Conservation (phyloP, 345 rosid species). For the Euphorbia pulcherrima region DNA sequence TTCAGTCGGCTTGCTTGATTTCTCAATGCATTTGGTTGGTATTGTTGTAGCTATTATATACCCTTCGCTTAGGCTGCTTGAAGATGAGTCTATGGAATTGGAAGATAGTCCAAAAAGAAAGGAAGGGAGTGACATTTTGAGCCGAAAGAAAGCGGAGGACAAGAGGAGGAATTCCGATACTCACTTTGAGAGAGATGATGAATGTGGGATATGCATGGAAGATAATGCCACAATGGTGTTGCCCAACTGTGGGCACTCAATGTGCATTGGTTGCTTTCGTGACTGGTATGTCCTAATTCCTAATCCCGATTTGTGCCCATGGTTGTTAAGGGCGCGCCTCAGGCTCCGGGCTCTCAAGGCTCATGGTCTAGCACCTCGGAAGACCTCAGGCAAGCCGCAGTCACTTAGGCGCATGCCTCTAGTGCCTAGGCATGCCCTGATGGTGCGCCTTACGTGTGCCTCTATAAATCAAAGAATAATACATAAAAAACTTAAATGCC, state of each 20-base stretch:
- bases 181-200: conserved; percentile 48
- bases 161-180: conserved; percentile 23
- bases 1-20: not conserved
- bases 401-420: no score
- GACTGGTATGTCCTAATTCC: conserved; percentile 49
- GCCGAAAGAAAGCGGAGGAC: conserved; percentile 31
- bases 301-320: no score
- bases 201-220: conserved; percentile 79
- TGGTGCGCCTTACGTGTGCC: no score
- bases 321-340: no score
- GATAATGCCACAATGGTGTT: conserved; percentile 42
- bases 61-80: conserved; percentile 56
- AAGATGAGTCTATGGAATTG: conserved; percentile 32
- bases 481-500: no score
- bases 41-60: conserved; percentile 51
- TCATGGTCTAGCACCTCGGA: no score
- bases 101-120: conserved; percentile 23
- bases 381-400: no score
- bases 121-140: conserved; percentile 15
- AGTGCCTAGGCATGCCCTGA: no score
- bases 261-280: conserved; percentile 59
- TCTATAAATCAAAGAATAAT: no score
- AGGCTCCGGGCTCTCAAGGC: no score
- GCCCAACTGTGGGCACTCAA: conserved; percentile 60
- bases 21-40: conserved; percentile 10